These are phyloP conservation scores for Corinectria fuckeliana DNA, from an alignment of 2,329 filamentous ascomycete genomes.

Conservation along the genomic window DNA sequence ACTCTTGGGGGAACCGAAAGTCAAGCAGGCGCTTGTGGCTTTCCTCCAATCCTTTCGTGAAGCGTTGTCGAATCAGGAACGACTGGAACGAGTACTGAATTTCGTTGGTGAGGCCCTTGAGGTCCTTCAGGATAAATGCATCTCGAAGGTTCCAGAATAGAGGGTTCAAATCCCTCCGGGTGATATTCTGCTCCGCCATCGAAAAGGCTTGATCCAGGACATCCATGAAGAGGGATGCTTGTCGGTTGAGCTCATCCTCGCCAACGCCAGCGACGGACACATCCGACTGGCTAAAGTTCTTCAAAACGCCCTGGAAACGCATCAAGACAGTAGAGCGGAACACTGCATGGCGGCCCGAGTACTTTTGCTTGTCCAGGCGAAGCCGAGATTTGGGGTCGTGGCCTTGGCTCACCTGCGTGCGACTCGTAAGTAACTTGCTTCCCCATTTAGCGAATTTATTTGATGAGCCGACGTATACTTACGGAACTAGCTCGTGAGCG, in stretches of 20 bases:
- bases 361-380: slow-evolving; percentile 35
- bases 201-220: slow-evolving; percentile 53
- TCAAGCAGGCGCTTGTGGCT: slow-evolving; percentile 76
- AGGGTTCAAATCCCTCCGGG: slow-evolving; percentile 54
- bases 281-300: slow-evolving; percentile 28
- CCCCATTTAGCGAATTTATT: no score
- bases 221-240: slow-evolving; percentile 54
- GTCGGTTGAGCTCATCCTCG: slow-evolving; percentile 51
- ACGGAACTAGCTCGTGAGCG: slow-evolving; percentile 36
- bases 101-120: slow-evolving; percentile 59
- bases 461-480: slow-evolving; percentile 12
- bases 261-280: slow-evolving; percentile 39
- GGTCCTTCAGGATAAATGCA: slow-evolving; percentile 62
- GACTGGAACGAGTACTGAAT: slow-evolving; percentile 73
- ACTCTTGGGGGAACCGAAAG: slow-evolving; percentile 87
- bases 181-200: slow-evolving; percentile 49
- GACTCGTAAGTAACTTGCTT: neutral
- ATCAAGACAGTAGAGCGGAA: slow-evolving; percentile 45
- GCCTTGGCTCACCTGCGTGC: slow-evolving; percentile 42
- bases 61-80: slow-evolving; percentile 63
- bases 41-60: slow-evolving; percentile 61
- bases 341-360: slow-evolving; percentile 39
- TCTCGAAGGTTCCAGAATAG: slow-evolving; percentile 65
- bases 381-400: slow-evolving; percentile 45
- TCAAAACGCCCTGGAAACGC: slow-evolving; percentile 47